Evolutionary conservation across 23 red algal genomes (phyloP).

Genomic region (Cyanidiococcus yangmingshanensis): DNA sequence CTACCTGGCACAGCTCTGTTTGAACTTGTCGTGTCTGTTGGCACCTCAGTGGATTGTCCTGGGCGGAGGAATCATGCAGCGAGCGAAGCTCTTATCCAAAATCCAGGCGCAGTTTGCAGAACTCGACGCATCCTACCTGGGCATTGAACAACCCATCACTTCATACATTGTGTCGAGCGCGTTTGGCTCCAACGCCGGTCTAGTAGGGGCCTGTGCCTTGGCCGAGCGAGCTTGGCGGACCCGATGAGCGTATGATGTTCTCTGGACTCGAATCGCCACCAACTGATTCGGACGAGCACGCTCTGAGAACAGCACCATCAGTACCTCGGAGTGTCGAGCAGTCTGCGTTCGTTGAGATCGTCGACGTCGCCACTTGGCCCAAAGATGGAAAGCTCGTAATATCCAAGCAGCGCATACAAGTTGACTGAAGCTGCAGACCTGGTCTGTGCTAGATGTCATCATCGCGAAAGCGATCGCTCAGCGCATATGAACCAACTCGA

Average conservation of each 20-base stretch:
- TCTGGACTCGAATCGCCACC: too few species aligned
- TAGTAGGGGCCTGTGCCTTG: neutral
- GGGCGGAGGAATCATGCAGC: conserved; percentile 72
- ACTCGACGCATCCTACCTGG: neutral
- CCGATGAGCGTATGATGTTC: neutral
- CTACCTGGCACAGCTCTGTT: conserved; percentile 79
- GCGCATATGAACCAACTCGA: too few species aligned
- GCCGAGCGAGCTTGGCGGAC: neutral
- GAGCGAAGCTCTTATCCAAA: neutral
- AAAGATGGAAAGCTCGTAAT: too few species aligned
- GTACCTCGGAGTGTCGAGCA: too few species aligned
- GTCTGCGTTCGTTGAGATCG: too few species aligned
- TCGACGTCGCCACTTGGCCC: too few species aligned
- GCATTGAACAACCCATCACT: neutral
- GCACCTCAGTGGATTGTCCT: conserved; percentile 84
- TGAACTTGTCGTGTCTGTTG: conserved; percentile 60
- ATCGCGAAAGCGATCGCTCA: too few species aligned
- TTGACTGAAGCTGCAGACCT: too few species aligned
- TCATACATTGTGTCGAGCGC: conserved; percentile 1
- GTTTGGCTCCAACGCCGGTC: neutral
- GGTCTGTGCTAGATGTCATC: too few species aligned
- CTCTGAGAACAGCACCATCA: too few species aligned
- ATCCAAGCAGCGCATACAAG: too few species aligned
- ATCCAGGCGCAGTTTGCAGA: neutral
- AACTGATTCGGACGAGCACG: too few species aligned